A percentile compares a stretch with the other conserved stretches of the same genome.
Conservation (phyloP, 805 yeast genomes). For the Saturnispora silvae region DNA sequence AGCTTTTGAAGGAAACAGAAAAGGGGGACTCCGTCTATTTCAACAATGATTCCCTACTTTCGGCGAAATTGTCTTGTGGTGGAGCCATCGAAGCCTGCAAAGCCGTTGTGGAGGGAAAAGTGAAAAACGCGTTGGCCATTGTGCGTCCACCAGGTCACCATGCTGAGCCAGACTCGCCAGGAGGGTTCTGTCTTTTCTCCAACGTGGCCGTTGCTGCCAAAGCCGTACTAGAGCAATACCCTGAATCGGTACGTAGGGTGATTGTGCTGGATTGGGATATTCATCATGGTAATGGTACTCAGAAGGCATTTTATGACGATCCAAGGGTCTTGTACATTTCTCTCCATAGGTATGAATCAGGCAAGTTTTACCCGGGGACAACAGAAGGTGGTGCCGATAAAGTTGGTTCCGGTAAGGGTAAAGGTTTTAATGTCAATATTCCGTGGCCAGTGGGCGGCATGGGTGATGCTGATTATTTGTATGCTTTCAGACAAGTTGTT, state of each 20-base stretch:
- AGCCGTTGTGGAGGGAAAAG: constrained; percentile 88
- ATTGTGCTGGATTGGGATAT: constrained; percentile 95
- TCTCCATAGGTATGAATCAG: constrained; percentile 85
- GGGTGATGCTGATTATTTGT: constrained; percentile 90
- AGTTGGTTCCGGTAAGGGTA: constrained; percentile 79
- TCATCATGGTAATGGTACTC: constrained; percentile 99
- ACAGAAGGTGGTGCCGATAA: constrained; percentile 71
- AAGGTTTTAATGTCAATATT: constrained; percentile 78
- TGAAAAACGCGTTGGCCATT: constrained; percentile 85
- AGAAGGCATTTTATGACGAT: constrained; percentile 79
- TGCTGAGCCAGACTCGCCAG: constrained; percentile 95
- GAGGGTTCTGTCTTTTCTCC: constrained; percentile 92
- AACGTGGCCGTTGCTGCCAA: constrained; percentile 97
- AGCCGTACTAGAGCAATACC: constrained; percentile 67
- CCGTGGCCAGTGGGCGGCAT: constrained; percentile 92
- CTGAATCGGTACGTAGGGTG: constrained; percentile 77
- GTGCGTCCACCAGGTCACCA: constrained; percentile 99
- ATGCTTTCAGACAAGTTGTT: constrained; percentile 77
- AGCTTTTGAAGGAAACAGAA: constrained; percentile 73
- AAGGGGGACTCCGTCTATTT: constrained; percentile 90
- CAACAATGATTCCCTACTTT: constrained; percentile 77
- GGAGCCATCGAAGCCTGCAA: constrained; percentile 94
- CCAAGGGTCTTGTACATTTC: constrained; percentile 88
- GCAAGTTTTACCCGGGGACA: constrained; percentile 90
- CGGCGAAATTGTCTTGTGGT: constrained; percentile 91